Percentiles rank a stretch among this genome's conserved stretches.
Conservation (phyloP, 2,329 filamentous ascomycete species). For the Podosphaera fusca region DNA sequence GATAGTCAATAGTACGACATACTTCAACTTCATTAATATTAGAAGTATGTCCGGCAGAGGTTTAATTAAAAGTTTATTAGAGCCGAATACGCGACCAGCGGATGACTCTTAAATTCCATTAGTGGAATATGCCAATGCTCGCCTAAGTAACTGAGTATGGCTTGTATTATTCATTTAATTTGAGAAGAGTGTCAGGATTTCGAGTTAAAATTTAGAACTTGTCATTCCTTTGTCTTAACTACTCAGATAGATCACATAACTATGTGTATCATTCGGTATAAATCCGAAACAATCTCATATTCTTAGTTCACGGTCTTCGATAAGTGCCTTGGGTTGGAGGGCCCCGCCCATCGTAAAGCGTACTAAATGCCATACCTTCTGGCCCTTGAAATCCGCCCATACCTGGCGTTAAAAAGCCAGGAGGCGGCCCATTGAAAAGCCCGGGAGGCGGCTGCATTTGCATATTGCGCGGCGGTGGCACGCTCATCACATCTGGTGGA, state of each 20-base stretch:
- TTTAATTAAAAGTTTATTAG: neutral
- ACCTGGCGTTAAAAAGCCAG: constrained; percentile 25
- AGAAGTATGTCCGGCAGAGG: neutral
- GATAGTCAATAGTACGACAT: neutral
- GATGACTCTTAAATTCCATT: neutral
- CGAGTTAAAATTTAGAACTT: neutral
- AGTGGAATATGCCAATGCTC: neutral
- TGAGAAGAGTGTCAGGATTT: neutral
- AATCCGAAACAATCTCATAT: neutral
- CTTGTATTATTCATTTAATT: neutral
- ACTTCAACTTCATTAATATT: neutral
- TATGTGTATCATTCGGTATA: neutral
- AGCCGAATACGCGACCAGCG: neutral
- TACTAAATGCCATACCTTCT: constrained; percentile 25
- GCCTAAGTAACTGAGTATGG: neutral
- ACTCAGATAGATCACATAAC: neutral
- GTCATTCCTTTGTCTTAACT: neutral
- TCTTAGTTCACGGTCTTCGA: constrained; percentile 17
- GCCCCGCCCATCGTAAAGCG: constrained; percentile 30
- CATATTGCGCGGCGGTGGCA: constrained; percentile 17
- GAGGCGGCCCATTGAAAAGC: constrained; percentile 22
- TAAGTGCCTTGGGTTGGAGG: constrained; percentile 28
- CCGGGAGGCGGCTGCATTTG: constrained; percentile 29
- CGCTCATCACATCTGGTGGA: constrained; percentile 22
- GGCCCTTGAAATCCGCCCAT: constrained; percentile 33